phyloP scores from a whole-genome alignment of 495 filamentous ascomycete genomes.

The Penicilliopsis zonata region DNA sequence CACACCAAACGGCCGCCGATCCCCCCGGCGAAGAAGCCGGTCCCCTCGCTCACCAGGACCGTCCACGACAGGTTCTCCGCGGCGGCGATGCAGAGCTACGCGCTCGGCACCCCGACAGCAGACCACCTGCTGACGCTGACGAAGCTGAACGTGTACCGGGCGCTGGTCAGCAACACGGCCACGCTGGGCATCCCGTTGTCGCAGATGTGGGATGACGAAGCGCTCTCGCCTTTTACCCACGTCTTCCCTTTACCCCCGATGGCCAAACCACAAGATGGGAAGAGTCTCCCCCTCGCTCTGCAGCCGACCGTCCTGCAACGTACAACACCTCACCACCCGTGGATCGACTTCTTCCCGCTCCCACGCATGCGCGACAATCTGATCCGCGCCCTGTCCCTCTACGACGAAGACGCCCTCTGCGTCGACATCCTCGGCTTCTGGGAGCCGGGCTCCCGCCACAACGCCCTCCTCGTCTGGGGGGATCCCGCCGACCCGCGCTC shows the following conservation, averaged over 20 bases:
- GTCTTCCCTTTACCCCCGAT: conserved; percentile 18
- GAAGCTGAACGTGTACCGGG: conserved; percentile 32
- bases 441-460: conserved; percentile 15
- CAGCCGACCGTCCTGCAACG: conserved; percentile 35
- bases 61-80: conserved; percentile 15
- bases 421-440: conserved; percentile 35
- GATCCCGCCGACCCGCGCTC: conserved; percentile 32
- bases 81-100: conserved; percentile 18
- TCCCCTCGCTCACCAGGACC: not conserved
- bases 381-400: conserved; percentile 23
- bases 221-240: conserved; percentile 20
- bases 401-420: conserved; percentile 35
- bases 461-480: conserved; percentile 38
- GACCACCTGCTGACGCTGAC: conserved; percentile 31
- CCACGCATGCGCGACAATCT: conserved; percentile 38
- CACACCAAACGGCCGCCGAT: not conserved
- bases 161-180: conserved; percentile 14
- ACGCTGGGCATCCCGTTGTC: conserved; percentile 8
- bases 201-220: conserved; percentile 16
- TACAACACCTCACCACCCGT: conserved; percentile 32
- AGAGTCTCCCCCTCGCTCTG: conserved; percentile 23
- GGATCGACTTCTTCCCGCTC: conserved; percentile 42
- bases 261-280: conserved; percentile 3
- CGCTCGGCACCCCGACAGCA: conserved; percentile 16
- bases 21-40: not conserved